Percentiles rank a stretch among this genome's conserved stretches.
Conservation (phyloP, 768 basidiomycete genomes). For the Podaxis sp. region DNA sequence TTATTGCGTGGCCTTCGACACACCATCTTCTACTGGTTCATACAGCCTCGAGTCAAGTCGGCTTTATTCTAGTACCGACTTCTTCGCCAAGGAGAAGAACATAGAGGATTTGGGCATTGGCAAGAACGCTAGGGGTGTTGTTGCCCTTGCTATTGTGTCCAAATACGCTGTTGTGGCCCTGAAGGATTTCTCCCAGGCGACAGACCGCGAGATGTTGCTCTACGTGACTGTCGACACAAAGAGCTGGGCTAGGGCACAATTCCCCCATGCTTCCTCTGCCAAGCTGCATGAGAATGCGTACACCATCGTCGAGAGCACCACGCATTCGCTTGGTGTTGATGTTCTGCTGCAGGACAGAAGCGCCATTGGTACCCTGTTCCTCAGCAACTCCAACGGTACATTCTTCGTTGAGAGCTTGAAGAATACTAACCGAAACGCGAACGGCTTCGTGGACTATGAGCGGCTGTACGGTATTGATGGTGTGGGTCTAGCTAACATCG, state of each 20-base stretch:
- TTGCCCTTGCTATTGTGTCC: constrained; percentile 89
- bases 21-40: constrained; percentile 44
- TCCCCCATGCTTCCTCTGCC: constrained; percentile 81
- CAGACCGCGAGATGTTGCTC: constrained; percentile 72
- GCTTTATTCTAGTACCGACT: constrained; percentile 84
- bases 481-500: constrained; percentile 87
- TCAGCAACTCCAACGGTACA: constrained; percentile 94
- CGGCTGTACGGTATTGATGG: constrained; percentile 84
- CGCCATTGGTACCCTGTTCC: constrained; percentile 86
- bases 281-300: constrained; percentile 89
- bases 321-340: constrained; percentile 92
- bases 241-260: constrained; percentile 85
- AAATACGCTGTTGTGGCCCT: constrained; percentile 93
- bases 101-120: constrained; percentile 86
- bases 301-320: constrained; percentile 92
- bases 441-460: constrained; percentile 94
- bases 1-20: constrained; percentile 89
- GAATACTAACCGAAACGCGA: constrained; percentile 88
- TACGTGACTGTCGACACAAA: constrained; percentile 86
- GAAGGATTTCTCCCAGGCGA: constrained; percentile 59
- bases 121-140: constrained; percentile 84
- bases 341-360: constrained; percentile 73
- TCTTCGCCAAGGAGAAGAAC: constrained; percentile 63
- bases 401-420: constrained; percentile 89
- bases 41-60: constrained; percentile 61